Base-by-base conservation (phyloP, 2,329 filamentous ascomycete genomes). In the Talaromyces sp. region DNA sequence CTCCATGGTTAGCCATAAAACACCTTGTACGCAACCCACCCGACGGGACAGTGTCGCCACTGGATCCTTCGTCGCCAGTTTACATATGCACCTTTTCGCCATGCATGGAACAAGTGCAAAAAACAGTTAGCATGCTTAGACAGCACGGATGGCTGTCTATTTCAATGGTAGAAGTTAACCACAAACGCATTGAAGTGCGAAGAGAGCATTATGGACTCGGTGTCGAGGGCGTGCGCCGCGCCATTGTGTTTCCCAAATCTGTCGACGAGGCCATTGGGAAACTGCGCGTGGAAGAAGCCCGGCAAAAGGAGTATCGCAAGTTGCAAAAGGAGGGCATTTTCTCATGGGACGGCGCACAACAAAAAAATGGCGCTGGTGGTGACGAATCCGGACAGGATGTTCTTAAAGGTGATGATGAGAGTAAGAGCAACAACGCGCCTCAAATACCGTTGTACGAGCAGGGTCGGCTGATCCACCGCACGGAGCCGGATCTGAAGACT, bases 31-130 rank as follows among this genome's bases (percentile, higher is more conserved):
- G 79, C 32, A 65, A 72, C 24, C 66, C 72, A 1, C 59, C 68
- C 3, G 66, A 70, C 3, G 72, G 72, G 0, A 65, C 70, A 57
- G 24, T 29, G 24, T 82, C 83, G 0, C 81, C 85, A 0, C 81
- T 97, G 11, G 88, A 94, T 65, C 86, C 90, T 0, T 81, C 82
- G n/a, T 82, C 84, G 48, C 83, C 88, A 5, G 85, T 88, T 1
- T 83, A 94, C 70, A 83, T 99, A 58, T 99, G 94, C 79, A 95
- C 92, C 0, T 99, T 99, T 77, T 95, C 90, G 1, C 94, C 94
- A 0, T 99, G 94, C 75, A 95, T 99, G 65, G 94, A 99, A 76
- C 94, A 99, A 78, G 93, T 95, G 24, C 91, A 89, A 57, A 85
- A 87, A 59, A 97, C 94, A 0, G 87, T 96, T 58, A 88, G 90